Conservation (phyloP, 352 stramenopile species). For the Phytophthora pseudosyringae region DNA sequence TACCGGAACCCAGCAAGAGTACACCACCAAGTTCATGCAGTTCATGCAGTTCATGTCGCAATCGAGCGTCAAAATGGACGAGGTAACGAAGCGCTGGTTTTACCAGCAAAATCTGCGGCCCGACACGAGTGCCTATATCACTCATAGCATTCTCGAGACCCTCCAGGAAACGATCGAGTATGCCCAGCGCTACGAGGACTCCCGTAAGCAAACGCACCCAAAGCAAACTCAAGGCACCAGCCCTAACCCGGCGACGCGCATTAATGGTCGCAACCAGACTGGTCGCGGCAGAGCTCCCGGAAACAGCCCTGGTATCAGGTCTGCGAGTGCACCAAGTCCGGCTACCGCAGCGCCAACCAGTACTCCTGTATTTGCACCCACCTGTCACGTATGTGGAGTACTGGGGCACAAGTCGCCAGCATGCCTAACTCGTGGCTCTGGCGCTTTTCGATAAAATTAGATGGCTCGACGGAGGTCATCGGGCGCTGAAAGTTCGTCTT, state of each 20-base stretch:
- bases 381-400: not conserved
- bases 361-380: not conserved
- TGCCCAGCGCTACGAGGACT: slow-evolving; percentile 11
- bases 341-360: not conserved
- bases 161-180: slow-evolving; percentile 14
- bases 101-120: slow-evolving; percentile 5
- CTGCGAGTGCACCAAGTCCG: not conserved
- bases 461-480: not conserved
- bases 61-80: not conserved
- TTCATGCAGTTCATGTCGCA: not conserved
- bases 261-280: not conserved
- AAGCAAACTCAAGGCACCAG: not conserved
- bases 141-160: slow-evolving; percentile 5
- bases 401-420: slow-evolving; percentile 3
- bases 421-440: not conserved
- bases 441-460: slow-evolving; percentile 5
- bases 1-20: slow-evolving; percentile 2
- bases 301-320: no score
- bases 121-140: slow-evolving; percentile 11
- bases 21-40: no score
- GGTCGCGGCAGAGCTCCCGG: not conserved
- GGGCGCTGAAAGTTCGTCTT: no score
- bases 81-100: slow-evolving; percentile 1
- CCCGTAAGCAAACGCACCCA: not conserved
- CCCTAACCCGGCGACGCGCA: no score